Evolutionary conservation across 148 eudicot genomes (phyloP), one percentile per base, ranked within the genome.

Genomic region (Cornus florida): DNA sequence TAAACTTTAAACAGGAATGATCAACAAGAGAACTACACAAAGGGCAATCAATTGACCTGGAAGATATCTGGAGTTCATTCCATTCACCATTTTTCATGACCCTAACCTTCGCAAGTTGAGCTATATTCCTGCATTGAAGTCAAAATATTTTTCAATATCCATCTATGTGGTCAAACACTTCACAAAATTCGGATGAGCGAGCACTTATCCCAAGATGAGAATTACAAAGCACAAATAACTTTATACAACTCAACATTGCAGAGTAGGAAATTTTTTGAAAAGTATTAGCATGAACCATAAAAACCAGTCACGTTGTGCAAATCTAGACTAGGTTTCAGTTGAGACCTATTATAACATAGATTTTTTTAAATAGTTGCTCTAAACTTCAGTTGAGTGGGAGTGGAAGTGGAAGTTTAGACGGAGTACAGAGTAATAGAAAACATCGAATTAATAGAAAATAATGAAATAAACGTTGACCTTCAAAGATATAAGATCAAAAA

Each of bases 51-150:
- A 33, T 24, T 64, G 85, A 93, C 98, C 96, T 86, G 71, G 43
- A 80, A 80, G 92, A 90, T 60, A 95, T 83, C 14, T 79, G 41
- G 38, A 95, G 98, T 81, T 93, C 97, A 85, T 84, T 70, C 98
- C 98, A 95, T 75, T 92, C 78, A 28, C 92, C 93, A 64, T 80
- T 89, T 78, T 86, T 92, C 97, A 91, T 88, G 76, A 95, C 50
- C 87, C 88, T 92, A 71, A 93, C 86, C 74, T 89, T 93, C 50
- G 93, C 86, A 76, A 95, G 82, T 79, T 92, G 97, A 67, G 96
- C 90, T 72, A 95, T 90, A 81, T 92, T 95, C 88, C 98, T 95
- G 84, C 87, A 83, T 31, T 33, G 11, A 60, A 68, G 53, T 6
- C n/a, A 43, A 16, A 68, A 22, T 28, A 67, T 28, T 46, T 46